phyloP scores from a whole-genome alignment of 2,329 filamentous ascomycete genomes.

The Pseudogymnoascus sp. region DNA sequence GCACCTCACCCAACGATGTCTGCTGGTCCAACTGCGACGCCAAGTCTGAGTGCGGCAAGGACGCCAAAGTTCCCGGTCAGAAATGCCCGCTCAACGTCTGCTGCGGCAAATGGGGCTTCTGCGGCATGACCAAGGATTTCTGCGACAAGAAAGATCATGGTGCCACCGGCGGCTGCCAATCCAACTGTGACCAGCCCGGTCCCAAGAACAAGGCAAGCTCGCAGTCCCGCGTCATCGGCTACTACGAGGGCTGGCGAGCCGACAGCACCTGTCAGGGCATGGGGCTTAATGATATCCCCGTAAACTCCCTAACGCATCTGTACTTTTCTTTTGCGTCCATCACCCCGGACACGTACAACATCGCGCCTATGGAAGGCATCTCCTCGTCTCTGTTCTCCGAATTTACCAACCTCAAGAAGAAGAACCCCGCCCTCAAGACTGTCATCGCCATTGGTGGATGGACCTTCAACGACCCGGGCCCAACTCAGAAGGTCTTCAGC shows the following conservation, averaged over 20 bases:
- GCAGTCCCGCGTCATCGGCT: slow-evolving; percentile 14
- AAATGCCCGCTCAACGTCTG: not conserved
- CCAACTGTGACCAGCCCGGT: too few relatives aligned
- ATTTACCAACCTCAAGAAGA: slow-evolving; percentile 27
- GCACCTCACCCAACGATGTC: not conserved
- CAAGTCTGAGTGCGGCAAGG: not conserved
- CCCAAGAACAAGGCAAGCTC: not conserved
- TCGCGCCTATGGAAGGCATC: not conserved
- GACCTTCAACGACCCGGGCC: slow-evolving; percentile 12
- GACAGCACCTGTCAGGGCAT: slow-evolving; percentile 15
- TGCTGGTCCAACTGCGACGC: slow-evolving; percentile 6
- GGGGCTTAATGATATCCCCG: slow-evolving; percentile 16
- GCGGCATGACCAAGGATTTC: slow-evolving; percentile 2
- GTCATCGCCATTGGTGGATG: slow-evolving; percentile 17
- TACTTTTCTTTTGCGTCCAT: slow-evolving; percentile 17
- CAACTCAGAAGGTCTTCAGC: not conserved
- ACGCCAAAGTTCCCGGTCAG: not conserved
- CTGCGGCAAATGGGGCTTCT: not conserved
- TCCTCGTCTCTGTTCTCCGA: slow-evolving; percentile 14
- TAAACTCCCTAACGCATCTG: slow-evolving; percentile 15
- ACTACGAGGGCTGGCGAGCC: slow-evolving; percentile 19
- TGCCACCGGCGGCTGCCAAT: not conserved
- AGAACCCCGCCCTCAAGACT: slow-evolving; percentile 13
- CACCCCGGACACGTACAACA: not conserved
- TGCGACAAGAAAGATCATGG: not conserved